Evolutionary conservation across 305 asterid species (phyloP), one percentile per base, ranked within the genome.

Genomic region (Fraxinus platypoda): DNA sequence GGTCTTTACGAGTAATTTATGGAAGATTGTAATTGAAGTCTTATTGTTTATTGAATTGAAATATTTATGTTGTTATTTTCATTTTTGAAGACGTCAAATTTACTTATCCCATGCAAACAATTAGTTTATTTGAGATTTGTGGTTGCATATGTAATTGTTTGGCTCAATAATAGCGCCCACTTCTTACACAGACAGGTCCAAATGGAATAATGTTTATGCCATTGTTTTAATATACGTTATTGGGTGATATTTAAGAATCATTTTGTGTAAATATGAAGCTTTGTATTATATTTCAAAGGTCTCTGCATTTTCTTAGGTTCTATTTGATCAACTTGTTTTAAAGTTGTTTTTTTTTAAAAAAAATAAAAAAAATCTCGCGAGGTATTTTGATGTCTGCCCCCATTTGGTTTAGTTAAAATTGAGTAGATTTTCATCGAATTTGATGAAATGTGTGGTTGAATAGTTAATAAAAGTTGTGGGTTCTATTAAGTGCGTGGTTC

Each of bases 1-100:
- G 74, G 72, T 83, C 33, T 52, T 71, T 33, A 25, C 25, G 13
- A 26, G 52, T 12, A 64, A 72, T 43, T n/a, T 78, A 78, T 62
- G n/a, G 15, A 38, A 70, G 43, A 46, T 83, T 70, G 71, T 74
- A 9, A 76, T 80, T 25, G 38, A 38, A 46, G 4, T 74, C 34
- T 21, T 76, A 26, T 79, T 77, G 17, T 19, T 75, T 1, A 28
- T 38, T 25, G 8, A 17, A 54, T 12, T 17, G 34, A 35, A 62
- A 8, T 62, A 62, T 62, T 57, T 54, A 62, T 62, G 30, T 62
- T 62, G 30, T 25, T 62, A 21, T 62, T 62, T 62, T 62, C 31
- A 21, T 62, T 62, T 21, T 62, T 62, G 72, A 62, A 62, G 71
- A 62, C 66, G 26, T n/a, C 26, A 54, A 62, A 62, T 23, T 23